Base-by-base conservation (phyloP, 805 yeast genomes). In the Candida golubevii region DNA sequence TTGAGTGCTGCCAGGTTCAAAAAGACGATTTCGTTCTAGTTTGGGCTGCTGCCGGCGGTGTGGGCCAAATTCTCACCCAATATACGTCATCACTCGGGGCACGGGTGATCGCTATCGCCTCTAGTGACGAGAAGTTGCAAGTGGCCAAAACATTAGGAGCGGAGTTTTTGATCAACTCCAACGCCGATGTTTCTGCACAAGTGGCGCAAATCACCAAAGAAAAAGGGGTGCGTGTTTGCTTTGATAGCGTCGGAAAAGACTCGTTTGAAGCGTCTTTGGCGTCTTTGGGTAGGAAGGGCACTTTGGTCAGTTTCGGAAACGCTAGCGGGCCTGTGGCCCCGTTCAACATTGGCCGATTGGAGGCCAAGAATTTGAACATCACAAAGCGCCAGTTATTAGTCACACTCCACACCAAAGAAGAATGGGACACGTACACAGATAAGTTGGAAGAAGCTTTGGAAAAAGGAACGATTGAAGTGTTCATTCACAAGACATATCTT, bases 41-140 rank as follows among this genome's bases (percentile, higher is more conserved):
- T 26, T 88, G 89, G 69, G 97, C 97, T 4, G 96, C 96, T 7
- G 97, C 97, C 3, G 98, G 97, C 38, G 97, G 97, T 45, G 91
- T 87, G 39, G 98, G 98, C 6, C 74, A 78, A 41, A 53, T 87
- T 13, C 67, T 88, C 42, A 70, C 74, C 39, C 96, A 89, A 62
- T 67, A 89, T 63, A 64, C 84, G 39, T 62, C 72, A 27, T 57
- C 65, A 23, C 71, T 68, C 39, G 95, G 96, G 18, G 97, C 89
- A 4, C 81, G 78, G 50, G 89, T 82, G 37, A 88, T 90, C 65
- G 97, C 95, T 3, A 72, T 85, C 33, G 93, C 95, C 6, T 88
- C 97, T 1, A 72, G 87, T 10, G 78, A 74, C 27, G 95, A 77
- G 45, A 90, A 90, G 65, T 73, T 84, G 51, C 63, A 71, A 42